Evolutionary conservation across 1,284 basidiomycete genomes (phyloP).

Genomic region (Leccinum angustisporum): DNA sequence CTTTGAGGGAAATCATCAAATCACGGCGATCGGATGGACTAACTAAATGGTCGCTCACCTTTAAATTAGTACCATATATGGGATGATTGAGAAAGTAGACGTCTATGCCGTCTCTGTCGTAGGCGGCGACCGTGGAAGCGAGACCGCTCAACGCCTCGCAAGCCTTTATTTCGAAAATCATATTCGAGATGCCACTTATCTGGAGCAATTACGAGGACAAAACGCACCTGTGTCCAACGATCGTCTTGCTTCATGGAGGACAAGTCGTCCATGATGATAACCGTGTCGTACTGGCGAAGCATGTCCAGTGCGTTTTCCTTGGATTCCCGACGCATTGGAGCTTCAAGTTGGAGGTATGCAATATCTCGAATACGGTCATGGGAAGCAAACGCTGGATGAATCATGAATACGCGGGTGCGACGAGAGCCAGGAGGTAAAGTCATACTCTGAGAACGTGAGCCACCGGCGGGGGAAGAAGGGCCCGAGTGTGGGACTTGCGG

Average conservation of each 20-base stretch:
- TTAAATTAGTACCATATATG: conserved; percentile 16
- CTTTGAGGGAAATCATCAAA: conserved; percentile 17
- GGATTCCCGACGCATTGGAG: conserved; percentile 29
- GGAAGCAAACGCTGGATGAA: conserved; percentile 22
- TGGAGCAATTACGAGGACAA: background rate
- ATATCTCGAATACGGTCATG: conserved; percentile 19
- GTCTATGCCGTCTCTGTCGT: conserved; percentile 49
- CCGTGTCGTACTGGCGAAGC: conserved; percentile 49
- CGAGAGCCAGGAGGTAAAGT: conserved; percentile 19
- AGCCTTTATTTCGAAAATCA: conserved; percentile 1
- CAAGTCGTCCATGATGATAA: conserved; percentile 60
- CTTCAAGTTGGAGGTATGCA: conserved; percentile 26
- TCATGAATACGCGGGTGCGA: conserved; percentile 24
- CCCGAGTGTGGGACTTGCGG: background rate
- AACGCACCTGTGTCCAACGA: conserved; percentile 48
- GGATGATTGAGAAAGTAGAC: conserved; percentile 46
- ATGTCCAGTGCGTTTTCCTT: conserved; percentile 44
- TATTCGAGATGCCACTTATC: conserved; percentile 2
- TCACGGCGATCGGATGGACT: background rate
- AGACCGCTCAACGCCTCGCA: conserved; percentile 42
- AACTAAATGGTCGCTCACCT: conserved; percentile 11
- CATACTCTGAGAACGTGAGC: conserved; percentile 19
- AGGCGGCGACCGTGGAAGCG: conserved; percentile 38
- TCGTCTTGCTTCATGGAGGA: conserved; percentile 47
- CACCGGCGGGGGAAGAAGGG: conserved; percentile 8